phyloP scores from a whole-genome alignment of 2,329 filamentous ascomycete species.

The Lecanicillium sp. region DNA sequence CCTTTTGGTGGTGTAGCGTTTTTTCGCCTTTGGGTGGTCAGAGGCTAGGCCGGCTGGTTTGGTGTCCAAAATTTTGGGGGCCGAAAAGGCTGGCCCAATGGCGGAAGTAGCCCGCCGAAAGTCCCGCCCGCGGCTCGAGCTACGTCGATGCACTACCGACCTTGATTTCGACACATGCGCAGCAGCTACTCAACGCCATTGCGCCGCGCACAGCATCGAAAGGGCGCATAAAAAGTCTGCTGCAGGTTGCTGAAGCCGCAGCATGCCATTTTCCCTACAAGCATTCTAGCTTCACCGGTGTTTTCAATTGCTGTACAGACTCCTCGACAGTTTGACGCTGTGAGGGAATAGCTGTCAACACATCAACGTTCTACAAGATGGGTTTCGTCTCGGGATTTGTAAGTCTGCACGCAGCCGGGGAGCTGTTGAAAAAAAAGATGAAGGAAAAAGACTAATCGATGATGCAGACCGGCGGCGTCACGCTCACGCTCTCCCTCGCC shows the following conservation, averaged over 20 bases:
- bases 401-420: conserved; percentile 25
- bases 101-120: background rate
- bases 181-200: too few species aligned
- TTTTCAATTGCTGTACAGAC: too few species aligned
- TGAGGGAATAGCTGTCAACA: conserved; percentile 8
- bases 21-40: too few species aligned
- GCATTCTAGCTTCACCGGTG: background rate
- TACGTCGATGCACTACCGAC: conserved; percentile 4
- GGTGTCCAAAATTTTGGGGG: too few species aligned
- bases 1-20: too few species aligned
- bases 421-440: too few species aligned
- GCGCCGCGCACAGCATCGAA: too few species aligned
- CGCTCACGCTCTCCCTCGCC: conserved; percentile 64
- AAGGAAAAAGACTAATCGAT: background rate
- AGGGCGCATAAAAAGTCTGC: too few species aligned
- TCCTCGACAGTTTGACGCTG: conserved; percentile 6
- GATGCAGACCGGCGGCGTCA: conserved; percentile 68
- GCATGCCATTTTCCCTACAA: conserved; percentile 9
- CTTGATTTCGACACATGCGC: too few species aligned
- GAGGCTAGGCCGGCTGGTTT: too few species aligned
- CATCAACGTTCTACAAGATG: conserved; percentile 38
- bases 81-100: background rate
- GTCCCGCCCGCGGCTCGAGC: background rate
- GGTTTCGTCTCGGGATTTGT: conserved; percentile 71
- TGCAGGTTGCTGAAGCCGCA: background rate